Evolutionary conservation across 371 early-diverging fungal species (phyloP).

Genomic region (Mucor racemosus): DNA sequence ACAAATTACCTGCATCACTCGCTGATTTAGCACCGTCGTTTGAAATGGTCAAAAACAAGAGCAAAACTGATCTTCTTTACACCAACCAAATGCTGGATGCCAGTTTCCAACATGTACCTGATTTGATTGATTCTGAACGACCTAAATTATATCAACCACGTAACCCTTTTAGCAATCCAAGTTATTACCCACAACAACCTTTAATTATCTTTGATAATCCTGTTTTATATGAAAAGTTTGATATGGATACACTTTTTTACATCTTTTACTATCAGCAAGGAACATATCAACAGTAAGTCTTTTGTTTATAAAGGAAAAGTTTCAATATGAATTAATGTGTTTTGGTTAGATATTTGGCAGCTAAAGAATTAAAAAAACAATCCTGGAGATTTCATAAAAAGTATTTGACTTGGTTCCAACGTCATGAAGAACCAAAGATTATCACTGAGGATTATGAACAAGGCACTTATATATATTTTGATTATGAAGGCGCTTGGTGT

Average conservation of each 20-base stretch:
- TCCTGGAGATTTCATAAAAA: conserved; percentile 99
- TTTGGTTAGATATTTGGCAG: conserved; percentile 82
- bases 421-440: conserved; percentile 96
- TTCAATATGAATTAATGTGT: background rate
- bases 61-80: conserved; percentile 38
- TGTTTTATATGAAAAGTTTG: conserved; percentile 88
- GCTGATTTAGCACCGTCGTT: conserved; percentile 80
- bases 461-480: conserved; percentile 99
- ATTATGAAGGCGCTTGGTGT: conserved; percentile 98
- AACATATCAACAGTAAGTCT: conserved; percentile 92
- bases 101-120: conserved; percentile 78
- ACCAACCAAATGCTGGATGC: conserved; percentile 77
- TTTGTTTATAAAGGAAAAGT: background rate
- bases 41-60: conserved; percentile 66
- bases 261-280: conserved; percentile 98
- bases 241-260: conserved; percentile 97
- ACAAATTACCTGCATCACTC: conserved; percentile 73
- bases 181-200: conserved; percentile 92
- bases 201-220: conserved; percentile 82
- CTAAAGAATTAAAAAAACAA: conserved; percentile 95
- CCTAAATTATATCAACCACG: conserved; percentile 77
- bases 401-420: conserved; percentile 99
- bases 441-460: conserved; percentile 98
- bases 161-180: conserved; percentile 80
- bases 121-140: conserved; percentile 72